Conservation (phyloP, 257 asterid genomes). For the Solanum gandarillasii region DNA sequence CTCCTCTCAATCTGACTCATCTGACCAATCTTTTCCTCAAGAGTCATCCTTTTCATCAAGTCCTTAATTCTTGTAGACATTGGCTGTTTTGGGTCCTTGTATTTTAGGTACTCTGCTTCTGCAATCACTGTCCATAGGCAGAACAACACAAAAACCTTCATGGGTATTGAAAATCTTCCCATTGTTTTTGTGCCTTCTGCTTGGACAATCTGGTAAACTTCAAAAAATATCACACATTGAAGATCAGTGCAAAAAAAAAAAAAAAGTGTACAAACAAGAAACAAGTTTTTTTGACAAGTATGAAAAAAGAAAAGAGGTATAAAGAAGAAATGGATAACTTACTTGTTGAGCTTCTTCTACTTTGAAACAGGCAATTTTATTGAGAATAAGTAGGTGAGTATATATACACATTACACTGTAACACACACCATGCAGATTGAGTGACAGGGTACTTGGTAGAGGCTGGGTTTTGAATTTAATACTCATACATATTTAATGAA, state of each 20-base stretch:
- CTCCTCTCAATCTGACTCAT: conserved; percentile 15
- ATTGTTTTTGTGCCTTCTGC: not conserved
- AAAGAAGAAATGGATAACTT: not conserved
- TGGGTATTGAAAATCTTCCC: not conserved
- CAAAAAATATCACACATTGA: not conserved
- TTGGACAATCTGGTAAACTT: not conserved
- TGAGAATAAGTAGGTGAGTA: not conserved
- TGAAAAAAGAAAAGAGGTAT: not conserved
- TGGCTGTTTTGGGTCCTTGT: conserved; percentile 13
- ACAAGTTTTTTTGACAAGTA: not conserved
- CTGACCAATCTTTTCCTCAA: conserved; percentile 13
- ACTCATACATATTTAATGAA: too few species aligned
- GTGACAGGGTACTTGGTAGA: not conserved
- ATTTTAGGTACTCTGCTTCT: conserved; percentile 3
- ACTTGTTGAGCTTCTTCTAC: not conserved
- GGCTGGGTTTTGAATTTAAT: not conserved
- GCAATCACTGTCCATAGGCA: not conserved
- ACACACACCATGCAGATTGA: not conserved
- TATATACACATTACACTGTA: not conserved
- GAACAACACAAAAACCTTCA: not conserved
- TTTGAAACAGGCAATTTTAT: not conserved
- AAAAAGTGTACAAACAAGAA: not conserved
- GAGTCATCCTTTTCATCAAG: conserved; percentile 13
- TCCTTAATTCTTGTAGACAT: conserved; percentile 5
- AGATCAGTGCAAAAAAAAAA: not conserved